phyloP scores from a whole-genome alignment of 192 early-diverging fungal genomes.

The Podila minutissima region DNA sequence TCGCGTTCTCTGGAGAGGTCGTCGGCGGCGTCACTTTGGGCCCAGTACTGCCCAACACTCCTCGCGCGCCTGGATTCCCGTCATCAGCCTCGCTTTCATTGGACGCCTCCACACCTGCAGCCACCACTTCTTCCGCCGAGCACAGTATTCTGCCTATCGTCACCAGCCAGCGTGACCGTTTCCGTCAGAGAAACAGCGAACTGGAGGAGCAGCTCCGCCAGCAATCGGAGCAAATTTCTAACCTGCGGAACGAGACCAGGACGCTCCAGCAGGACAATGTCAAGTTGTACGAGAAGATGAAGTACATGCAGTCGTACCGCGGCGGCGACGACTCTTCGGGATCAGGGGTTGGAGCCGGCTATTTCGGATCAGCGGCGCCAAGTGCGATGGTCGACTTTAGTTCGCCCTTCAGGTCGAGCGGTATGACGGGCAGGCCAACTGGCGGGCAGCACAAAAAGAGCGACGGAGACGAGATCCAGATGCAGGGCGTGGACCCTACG shows the following conservation, averaged over 20 bases:
- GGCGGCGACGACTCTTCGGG: slow-evolving; percentile 22
- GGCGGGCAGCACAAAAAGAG: slow-evolving; percentile 38
- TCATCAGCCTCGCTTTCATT: slow-evolving; percentile 8
- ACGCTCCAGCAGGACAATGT: slow-evolving; percentile 85
- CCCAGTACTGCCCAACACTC: slow-evolving; percentile 20
- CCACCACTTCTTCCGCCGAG: slow-evolving; percentile 21
- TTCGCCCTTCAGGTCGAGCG: slow-evolving; percentile 36
- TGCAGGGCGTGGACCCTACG: slow-evolving; percentile 58
- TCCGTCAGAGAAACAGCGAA: slow-evolving; percentile 88
- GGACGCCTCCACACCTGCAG: slow-evolving; percentile 8
- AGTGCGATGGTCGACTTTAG: slow-evolving; percentile 42
- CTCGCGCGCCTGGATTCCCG: slow-evolving; percentile 36
- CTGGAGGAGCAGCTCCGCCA: slow-evolving; percentile 76
- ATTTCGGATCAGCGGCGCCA: slow-evolving; percentile 13
- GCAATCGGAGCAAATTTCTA: slow-evolving; percentile 57
- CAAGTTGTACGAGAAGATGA: slow-evolving; percentile 89
- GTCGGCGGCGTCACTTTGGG: slow-evolving; percentile 40
- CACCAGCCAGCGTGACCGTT: slow-evolving; percentile 89
- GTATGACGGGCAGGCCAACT: background rate
- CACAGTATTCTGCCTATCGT: slow-evolving; percentile 84
- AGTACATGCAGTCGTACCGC: slow-evolving; percentile 84
- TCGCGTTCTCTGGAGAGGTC: slow-evolving; percentile 32
- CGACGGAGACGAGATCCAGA: slow-evolving; percentile 39
- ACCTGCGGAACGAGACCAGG: slow-evolving; percentile 71
- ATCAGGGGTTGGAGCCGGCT: slow-evolving; percentile 17